Percentiles rank a stretch among this genome's conserved stretches.
Evolutionary conservation across 805 yeast species (phyloP).

Genomic region (Candida mattraensis): DNA sequence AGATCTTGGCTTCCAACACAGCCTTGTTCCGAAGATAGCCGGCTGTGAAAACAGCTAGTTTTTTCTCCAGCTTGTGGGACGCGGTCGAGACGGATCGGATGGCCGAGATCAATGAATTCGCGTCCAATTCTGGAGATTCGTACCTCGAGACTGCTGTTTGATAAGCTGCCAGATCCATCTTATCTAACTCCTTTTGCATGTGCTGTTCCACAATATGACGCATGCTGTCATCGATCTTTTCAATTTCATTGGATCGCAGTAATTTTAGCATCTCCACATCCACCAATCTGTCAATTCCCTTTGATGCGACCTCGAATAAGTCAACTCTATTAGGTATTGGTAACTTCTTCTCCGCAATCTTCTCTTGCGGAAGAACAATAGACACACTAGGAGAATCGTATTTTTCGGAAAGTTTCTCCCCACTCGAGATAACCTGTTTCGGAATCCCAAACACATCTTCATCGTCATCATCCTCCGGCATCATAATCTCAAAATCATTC

Average conservation of each 20-base stretch:
- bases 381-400: background rate
- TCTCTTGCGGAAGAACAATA: background rate
- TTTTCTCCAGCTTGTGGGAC: constrained; percentile 33
- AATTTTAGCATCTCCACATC: constrained; percentile 7
- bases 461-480: constrained; percentile 31
- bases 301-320: background rate
- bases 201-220: constrained; percentile 3
- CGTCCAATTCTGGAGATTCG: constrained; percentile 18
- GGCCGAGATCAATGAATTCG: constrained; percentile 11
- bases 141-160: constrained; percentile 6
- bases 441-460: constrained; percentile 4
- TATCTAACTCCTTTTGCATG: constrained; percentile 6
- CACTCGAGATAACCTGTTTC: background rate
- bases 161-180: constrained; percentile 5
- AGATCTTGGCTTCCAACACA: constrained; percentile 8
- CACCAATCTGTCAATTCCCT: constrained; percentile 7
- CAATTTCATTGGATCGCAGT: background rate
- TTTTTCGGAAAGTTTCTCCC: background rate
- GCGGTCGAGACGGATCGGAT: constrained; percentile 16
- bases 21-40: constrained; percentile 35
- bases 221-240: constrained; percentile 1
- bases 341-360: background rate
- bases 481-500: constrained; percentile 46
- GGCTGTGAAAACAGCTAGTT: constrained; percentile 28
- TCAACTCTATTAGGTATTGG: constrained; percentile 1